Percentiles rank a stretch among this genome's conserved stretches.
Evolutionary conservation across 1,284 basidiomycete species (phyloP).

Genomic region (Melampsora larici-populina): DNA sequence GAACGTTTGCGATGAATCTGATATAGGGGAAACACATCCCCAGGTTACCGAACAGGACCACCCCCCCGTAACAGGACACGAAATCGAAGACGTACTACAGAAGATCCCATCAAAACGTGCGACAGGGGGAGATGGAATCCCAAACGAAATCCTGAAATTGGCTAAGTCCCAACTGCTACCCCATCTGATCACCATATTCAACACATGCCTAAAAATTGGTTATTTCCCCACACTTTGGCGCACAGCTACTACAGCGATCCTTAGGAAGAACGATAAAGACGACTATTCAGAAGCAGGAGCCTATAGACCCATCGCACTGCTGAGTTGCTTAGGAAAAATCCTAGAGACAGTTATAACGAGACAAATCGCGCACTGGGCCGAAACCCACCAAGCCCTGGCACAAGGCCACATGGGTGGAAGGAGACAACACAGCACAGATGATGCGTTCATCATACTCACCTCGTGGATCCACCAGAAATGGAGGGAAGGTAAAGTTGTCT

Average conservation of each 20-base stretch:
- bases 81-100: too few species aligned
- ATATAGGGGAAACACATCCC: too few species aligned
- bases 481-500: not conserved
- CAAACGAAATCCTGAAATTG: not conserved
- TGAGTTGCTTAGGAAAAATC: conserved; percentile 2
- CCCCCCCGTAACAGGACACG: too few species aligned
- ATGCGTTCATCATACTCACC: not conserved
- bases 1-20: too few species aligned
- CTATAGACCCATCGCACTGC: too few species aligned
- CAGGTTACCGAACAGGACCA: too few species aligned
- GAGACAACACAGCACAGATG: not conserved
- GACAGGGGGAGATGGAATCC: not conserved
- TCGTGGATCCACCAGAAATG: too few species aligned
- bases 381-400: not conserved
- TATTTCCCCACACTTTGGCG: too few species aligned
- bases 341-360: not conserved
- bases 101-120: too few species aligned
- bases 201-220: not conserved
- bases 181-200: not conserved
- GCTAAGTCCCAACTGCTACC: not conserved
- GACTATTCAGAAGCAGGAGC: not conserved
- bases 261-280: not conserved
- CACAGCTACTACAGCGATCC: not conserved
- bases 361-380: not conserved
- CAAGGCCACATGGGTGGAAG: conserved; percentile 8